A percentile compares a stretch with the other conserved stretches of the same genome.
Conservation (phyloP, 345 rosid species). For the Brassica cretica region DNA sequence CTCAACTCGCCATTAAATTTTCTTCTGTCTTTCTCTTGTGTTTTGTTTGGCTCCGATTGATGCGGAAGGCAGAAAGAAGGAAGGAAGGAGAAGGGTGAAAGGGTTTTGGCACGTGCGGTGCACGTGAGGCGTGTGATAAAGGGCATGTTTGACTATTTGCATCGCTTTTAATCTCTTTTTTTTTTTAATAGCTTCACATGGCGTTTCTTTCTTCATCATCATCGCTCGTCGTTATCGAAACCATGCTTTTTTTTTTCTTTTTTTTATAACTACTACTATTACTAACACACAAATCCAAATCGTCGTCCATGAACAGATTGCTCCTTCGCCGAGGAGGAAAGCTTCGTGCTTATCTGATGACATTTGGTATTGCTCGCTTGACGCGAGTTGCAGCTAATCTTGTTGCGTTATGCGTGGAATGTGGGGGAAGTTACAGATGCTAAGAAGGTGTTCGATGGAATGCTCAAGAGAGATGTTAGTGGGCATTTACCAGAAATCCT, state of each 20-base stretch:
- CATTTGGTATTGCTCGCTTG: slow-evolving; percentile 40
- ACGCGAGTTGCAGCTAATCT: slow-evolving; percentile 54
- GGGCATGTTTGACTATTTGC: slow-evolving; percentile 34
- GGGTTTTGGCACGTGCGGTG: slow-evolving; percentile 32
- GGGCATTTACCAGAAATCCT: slow-evolving; percentile 50
- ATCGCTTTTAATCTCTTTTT: neutral
- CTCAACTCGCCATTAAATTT: slow-evolving; percentile 6
- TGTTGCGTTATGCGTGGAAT: slow-evolving; percentile 23
- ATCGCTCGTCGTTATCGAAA: slow-evolving; percentile 19
- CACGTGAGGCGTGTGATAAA: slow-evolving; percentile 35
- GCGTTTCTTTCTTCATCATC: neutral
- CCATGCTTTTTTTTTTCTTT: neutral
- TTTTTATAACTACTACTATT: neutral
- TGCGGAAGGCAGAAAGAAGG: slow-evolving; percentile 24
- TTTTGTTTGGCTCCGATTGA: slow-evolving; percentile 16
- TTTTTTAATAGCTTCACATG: neutral
- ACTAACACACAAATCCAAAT: too few species aligned
- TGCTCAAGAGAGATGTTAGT: slow-evolving; percentile 49
- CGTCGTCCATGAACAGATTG: neutral
- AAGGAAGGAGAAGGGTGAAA: neutral
- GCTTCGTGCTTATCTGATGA: slow-evolving; percentile 59
- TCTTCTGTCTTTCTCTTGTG: neutral
- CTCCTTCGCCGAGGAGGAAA: slow-evolving; percentile 36
- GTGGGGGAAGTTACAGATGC: slow-evolving; percentile 48
- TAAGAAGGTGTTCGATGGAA: slow-evolving; percentile 70